Evolutionary conservation across 768 basidiomycete species (phyloP).

Genomic region (Podaxis sp.): DNA sequence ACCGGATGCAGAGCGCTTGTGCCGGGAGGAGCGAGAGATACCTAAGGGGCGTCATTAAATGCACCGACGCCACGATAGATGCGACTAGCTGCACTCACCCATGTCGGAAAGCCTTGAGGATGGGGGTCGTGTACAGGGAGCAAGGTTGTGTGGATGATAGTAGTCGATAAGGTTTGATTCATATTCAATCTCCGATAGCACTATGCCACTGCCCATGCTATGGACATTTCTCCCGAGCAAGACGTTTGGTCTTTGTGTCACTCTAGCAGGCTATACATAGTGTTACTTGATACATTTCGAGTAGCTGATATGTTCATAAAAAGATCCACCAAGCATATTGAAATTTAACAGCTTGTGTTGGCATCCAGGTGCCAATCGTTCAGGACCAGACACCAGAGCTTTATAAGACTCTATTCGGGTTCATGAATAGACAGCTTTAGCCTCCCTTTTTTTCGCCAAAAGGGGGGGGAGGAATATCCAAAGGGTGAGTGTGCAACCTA

Average conservation of each 20-base stretch:
- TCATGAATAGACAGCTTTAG: too few relatives aligned
- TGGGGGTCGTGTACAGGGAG: constrained; percentile 40
- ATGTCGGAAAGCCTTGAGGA: constrained; percentile 73
- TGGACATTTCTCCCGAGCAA: background rate
- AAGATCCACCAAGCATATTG: too few relatives aligned
- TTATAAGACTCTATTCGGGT: too few relatives aligned
- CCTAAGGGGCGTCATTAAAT: constrained; percentile 40
- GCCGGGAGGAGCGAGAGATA: constrained; percentile 95
- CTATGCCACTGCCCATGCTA: background rate
- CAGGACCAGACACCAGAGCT: too few relatives aligned
- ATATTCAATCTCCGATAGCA: constrained; percentile 34
- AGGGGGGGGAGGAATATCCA: too few relatives aligned
- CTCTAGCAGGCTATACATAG: background rate
- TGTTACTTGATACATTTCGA: too few relatives aligned
- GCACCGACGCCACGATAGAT: constrained; percentile 11
- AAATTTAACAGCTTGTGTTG: too few relatives aligned
- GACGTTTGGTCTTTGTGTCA: background rate
- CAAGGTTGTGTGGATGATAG: constrained; percentile 53
- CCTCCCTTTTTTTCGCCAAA: too few relatives aligned
- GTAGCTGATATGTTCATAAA: too few relatives aligned
- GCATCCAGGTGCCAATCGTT: too few relatives aligned
- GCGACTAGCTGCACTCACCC: constrained; percentile 53
- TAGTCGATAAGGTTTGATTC: constrained; percentile 36
- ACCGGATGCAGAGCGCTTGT: constrained; percentile 94
- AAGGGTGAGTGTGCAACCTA: too few relatives aligned